Conservation (phyloP, 169 alveolate genomes). For the Plasmodium coatneyi region DNA sequence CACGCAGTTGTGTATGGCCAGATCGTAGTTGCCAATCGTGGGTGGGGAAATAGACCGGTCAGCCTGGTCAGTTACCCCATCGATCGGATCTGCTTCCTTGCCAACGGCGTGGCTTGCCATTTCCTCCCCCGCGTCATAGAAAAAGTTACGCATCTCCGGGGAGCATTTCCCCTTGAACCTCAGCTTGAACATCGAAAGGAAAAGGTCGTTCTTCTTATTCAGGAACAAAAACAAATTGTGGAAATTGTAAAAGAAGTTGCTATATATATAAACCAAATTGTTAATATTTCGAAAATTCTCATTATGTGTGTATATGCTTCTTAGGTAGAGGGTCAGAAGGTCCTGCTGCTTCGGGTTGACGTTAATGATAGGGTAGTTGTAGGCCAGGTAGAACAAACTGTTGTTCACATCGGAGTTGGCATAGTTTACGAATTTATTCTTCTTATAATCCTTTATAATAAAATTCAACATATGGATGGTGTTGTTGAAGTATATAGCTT, state of each 20-base stretch:
- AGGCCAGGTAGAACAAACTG: constrained; percentile 5
- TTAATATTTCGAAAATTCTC: constrained; percentile 46
- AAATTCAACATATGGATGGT: constrained; percentile 6
- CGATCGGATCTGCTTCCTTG: neutral
- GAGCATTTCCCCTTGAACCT: constrained; percentile 15
- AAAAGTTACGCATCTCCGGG: constrained; percentile 15
- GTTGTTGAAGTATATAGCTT: constrained; percentile 49
- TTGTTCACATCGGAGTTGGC: constrained; percentile 30
- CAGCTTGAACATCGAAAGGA: constrained; percentile 38
- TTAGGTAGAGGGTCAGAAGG: constrained; percentile 15
- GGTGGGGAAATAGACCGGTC: neutral
- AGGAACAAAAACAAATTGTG: constrained; percentile 43
- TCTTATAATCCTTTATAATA: constrained; percentile 9
- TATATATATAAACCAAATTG: constrained; percentile 29
- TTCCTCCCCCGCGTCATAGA: neutral
- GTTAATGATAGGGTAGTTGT: constrained; percentile 54
- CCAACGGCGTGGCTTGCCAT: neutral
- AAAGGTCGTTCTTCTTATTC: constrained; percentile 32
- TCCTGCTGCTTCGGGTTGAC: constrained; percentile 20
- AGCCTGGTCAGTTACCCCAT: neutral
- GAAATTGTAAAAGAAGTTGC: constrained; percentile 50
- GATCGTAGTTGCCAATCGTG: neutral
- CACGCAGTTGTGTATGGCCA: constrained; percentile 46
- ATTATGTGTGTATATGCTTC: constrained; percentile 24
- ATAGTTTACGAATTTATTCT: constrained; percentile 17